Base-by-base conservation (phyloP, 2,329 filamentous ascomycete genomes). In the Colletotrichum brevisporum region DNA sequence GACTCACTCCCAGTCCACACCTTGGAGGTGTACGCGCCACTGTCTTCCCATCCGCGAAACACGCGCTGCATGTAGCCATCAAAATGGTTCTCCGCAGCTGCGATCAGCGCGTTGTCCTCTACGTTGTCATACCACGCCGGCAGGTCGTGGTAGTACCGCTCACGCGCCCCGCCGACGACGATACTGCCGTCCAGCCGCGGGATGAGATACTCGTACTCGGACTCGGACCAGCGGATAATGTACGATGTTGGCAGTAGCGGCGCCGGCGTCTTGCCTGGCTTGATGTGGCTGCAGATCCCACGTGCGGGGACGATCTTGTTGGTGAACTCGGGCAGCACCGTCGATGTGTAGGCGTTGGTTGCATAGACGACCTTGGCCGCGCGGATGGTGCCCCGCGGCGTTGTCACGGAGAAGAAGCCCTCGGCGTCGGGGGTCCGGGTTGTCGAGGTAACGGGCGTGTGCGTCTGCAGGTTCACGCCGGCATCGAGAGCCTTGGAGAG, bases 191-290 rank as follows among this genome's bases (percentile, higher is more conserved):
- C 77, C 0, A 85, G 85, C 1, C 88, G 82, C 1, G 87, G 84
- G 6, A 92, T 86, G 83, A 92, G 88, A 75, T 92, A 93, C 70
- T 92, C 91, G 73, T 90, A 92, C 0, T 89, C 88, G 21, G 81
- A 78, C 2, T 82, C 80, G 73, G 79, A 5, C 81, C 89, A 89
- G 26, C 90, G 86, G 71, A 92, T 89, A 15, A 85, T 89, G 73
- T 90, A 91, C 2, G 89, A 89, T 3, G 81, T 83, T 5, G 79
- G 77, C 36, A 89, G 73, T 10, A 82, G 79, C 8, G 61, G 63
- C 1, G 43, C 41, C 2, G 83, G 82, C 69, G 51, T 71, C 74
- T 70, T 50, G 12, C 82, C 76, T 57, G 80, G 72, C 21, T 56
- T 21, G 60, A 70, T 70, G 39, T 71, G 71, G 10, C 81, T 60